Conservation (phyloP, 257 asterid genomes). For the Nicotiana attenuata region DNA sequence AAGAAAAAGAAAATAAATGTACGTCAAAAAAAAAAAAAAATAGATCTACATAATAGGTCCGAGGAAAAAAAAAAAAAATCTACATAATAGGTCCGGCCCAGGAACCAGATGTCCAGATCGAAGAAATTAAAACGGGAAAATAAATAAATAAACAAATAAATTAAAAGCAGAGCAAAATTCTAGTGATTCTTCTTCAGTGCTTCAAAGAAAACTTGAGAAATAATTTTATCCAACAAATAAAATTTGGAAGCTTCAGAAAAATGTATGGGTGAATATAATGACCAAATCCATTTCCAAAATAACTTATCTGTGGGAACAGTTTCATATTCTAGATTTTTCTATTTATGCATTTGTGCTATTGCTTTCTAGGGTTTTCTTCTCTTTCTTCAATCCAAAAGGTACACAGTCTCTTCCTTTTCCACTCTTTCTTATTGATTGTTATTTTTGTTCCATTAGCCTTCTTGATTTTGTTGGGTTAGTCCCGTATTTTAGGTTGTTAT, state of each 20-base stretch:
- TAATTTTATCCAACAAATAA: neutral
- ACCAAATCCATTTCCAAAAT: neutral
- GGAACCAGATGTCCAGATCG: neutral
- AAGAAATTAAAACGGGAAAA: neutral
- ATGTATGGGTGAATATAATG: neutral
- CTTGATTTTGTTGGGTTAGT: neutral
- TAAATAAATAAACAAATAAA: neutral
- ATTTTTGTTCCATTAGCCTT: neutral
- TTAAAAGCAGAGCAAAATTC: neutral
- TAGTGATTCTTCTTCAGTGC: neutral
- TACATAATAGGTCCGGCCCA: neutral
- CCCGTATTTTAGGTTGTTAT: neutral
- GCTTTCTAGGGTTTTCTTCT: conserved; percentile 4
- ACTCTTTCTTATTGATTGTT: neutral
- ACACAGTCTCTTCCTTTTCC: neutral
- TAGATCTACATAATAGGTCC: too few relatives aligned
- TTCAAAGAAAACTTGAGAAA: neutral
- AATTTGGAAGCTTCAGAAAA: neutral
- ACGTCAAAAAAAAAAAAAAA: too few relatives aligned
- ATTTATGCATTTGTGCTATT: neutral
- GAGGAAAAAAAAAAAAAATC: neutral
- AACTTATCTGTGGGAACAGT: neutral
- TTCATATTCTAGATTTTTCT: neutral
- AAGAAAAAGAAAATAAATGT: too few relatives aligned
- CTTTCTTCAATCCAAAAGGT: neutral